Evolutionary conservation across 345 rosid genomes (phyloP), one percentile per base, ranked within the genome.

Genomic region (Citrus glauca): DNA sequence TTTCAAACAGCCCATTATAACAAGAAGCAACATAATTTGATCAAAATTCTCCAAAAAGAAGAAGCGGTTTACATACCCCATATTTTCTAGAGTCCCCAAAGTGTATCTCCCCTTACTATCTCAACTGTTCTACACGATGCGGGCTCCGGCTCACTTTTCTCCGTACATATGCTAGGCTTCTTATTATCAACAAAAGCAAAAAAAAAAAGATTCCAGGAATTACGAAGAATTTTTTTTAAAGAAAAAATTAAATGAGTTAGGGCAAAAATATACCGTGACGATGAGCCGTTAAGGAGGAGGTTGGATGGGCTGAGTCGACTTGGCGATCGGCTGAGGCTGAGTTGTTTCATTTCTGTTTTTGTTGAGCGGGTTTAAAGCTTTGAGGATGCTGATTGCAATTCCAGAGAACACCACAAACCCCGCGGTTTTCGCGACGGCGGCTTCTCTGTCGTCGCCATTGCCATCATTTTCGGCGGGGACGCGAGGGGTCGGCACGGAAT

Each of bases 371-470:
- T 77, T 80, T 27, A 84, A 69, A 66, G 84, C 28, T 81, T 81
- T 84, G 78, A 84, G 82, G 45, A 84, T 68, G 79, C 82, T 81
- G 45, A 84, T 24, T 48, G 81, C 87, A 75, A 84, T 81, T 50
- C 84, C 84, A 0, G 84, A 84, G 71, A 84, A 76, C 11, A 79
- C 84, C 19, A 81, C 57, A 63, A 81, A 79, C 13, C 81, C 84
- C 2, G 84, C 81, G 13, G 81, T 72, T 74, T 78, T 76, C 4
- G 84, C 87, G 37, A 78, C 14, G 11, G 75, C 55, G 13, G 67
- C 75, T 9, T 79, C 83, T 59, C 35, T 76, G 24, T 42, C 59
- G 17, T 30, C 7, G 11, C 35, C 65, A 24, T 25, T 68, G 6
- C 59, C 80, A 22, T 72, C 66, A 27, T 27, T 42, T 8, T 61